These are phyloP conservation scores for Intubia oerlemansii DNA, from an alignment of 2,329 filamentous ascomycete species.

Conservation along the genomic window DNA sequence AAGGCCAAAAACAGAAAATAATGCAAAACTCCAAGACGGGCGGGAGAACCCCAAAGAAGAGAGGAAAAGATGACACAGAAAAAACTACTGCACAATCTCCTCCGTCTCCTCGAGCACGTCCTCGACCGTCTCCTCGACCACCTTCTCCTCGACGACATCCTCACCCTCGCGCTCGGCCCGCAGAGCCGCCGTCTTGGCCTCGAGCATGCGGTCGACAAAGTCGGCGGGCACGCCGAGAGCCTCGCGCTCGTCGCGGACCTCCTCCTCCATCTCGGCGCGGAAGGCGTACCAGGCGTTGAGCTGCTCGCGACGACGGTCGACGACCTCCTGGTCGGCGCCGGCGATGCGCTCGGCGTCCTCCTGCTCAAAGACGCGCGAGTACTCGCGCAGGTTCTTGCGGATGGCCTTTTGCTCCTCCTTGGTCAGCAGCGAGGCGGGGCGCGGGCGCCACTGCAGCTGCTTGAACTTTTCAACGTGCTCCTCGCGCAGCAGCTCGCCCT, in stretches of 20 bases:
- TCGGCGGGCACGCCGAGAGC: conserved; percentile 44
- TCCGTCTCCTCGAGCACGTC: conserved; percentile 74
- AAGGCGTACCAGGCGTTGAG: conserved; percentile 81
- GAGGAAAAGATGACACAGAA: no score
- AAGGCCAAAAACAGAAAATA: no score
- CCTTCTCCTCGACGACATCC: conserved; percentile 57
- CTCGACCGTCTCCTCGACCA: conserved; percentile 77
- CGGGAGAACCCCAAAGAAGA: no score
- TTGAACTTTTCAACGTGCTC: conserved; percentile 94
- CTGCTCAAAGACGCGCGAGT: conserved; percentile 85
- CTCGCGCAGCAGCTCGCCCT: conserved; percentile 71
- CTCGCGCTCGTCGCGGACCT: conserved; percentile 35
- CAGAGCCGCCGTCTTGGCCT: conserved; percentile 29
- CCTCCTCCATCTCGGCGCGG: conserved; percentile 52
- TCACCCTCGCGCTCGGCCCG: conserved; percentile 46
- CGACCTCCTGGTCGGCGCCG: conserved; percentile 80
- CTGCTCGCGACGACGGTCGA: conserved; percentile 63
- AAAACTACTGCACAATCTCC: conserved; percentile 34
- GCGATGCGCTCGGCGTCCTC: conserved; percentile 86
- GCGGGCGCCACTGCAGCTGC: conserved; percentile 87
- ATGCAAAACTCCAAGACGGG: no score
- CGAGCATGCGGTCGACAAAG: conserved; percentile 38
- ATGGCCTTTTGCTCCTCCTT: conserved; percentile 97
- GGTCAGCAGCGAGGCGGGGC: conserved; percentile 71
- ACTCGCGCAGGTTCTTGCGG: conserved; percentile 95